Evolutionary conservation across 192 early-diverging fungal genomes (phyloP), one percentile per base, ranked within the genome.

Genomic region (Lobulomyces angularis): DNA sequence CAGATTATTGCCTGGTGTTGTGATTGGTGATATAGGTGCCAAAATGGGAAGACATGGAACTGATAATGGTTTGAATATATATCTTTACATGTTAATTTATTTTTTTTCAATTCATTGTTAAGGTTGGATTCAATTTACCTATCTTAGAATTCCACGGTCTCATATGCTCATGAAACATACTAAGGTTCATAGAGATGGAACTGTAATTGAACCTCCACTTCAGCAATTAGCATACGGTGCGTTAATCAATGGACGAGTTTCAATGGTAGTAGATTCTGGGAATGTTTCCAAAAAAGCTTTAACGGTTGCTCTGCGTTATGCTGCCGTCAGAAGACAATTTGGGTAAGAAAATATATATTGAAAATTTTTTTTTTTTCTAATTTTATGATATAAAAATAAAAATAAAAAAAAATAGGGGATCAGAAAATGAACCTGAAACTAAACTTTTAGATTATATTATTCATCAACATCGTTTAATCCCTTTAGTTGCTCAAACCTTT

Each of bases 131-230:
- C 83, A 84, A 61, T 86, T 92, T 55, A 89, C 89, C 23, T 67
- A 87, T 51, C 86, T 92, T 34, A 83, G 86, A 38, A 79, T 92
- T 20, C 89, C 89, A 7, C 71, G 86, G 21, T 79, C 79, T 27
- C 74, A 89, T 55, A 91, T 91, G 88, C 62, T 91, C 47, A 84
- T 85, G 83, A 88, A 86, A 67, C 86, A 91, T 54, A 80, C 88
- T 46, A 88, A 87, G 65, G 82, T 90, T 32, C 72, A 71, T 27
- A 74, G 79, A 14, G 56, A 68, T n/a, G 83, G 84, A 39, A 68
- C 74, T 33, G 83, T 88, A 35, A 70, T 81, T 44, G 82, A 84
- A 55, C 88, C 85, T 19, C 69, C 80, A 14, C 65, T 86, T 37
- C 77, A 77, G 18, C 84, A 90, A 69, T 61, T 90, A 41, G 79